Percentiles rank a stretch among this genome's conserved stretches.
These are phyloP conservation scores for Penicillium bialowiezense DNA, from an alignment of 495 filamentous ascomycete genomes.

Conservation along the genomic window DNA sequence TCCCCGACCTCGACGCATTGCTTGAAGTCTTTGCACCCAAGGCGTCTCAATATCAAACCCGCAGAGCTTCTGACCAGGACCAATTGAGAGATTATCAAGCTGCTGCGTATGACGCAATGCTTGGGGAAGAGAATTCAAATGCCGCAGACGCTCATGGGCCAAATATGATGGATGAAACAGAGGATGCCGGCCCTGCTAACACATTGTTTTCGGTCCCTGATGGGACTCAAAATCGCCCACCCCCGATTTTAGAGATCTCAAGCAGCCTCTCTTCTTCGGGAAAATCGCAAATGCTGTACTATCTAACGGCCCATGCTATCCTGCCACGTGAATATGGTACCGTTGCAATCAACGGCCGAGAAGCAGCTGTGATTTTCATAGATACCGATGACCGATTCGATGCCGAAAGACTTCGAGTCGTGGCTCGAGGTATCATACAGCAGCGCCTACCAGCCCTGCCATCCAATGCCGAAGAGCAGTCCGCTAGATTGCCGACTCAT, in stretches of 20 bases:
- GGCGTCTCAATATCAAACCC: neutral
- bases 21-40: constrained; percentile 42
- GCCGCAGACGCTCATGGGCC: neutral
- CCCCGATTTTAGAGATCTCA: constrained; percentile 56
- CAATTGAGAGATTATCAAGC: neutral
- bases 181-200: constrained; percentile 2
- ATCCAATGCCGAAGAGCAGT: neutral
- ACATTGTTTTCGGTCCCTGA: constrained; percentile 10
- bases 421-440: constrained; percentile 29
- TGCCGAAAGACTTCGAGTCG: constrained; percentile 49
- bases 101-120: constrained; percentile 19
- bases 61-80: neutral
- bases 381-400: constrained; percentile 71
- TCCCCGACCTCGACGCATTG: constrained; percentile 48
- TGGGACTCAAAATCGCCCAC: constrained; percentile 22
- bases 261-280: constrained; percentile 54
- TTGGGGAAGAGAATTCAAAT: neutral
- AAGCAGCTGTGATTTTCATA: constrained; percentile 62
- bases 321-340: constrained; percentile 45
- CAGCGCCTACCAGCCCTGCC: constrained; percentile 1
- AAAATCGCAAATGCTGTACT: constrained; percentile 68
- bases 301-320: constrained; percentile 57
- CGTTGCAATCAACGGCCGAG: constrained; percentile 41
- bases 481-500: neutral
- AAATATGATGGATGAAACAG: constrained; percentile 3